These are phyloP conservation scores for Pseudoperonospora humuli DNA, from an alignment of 352 stramenopile genomes.

Conservation along the genomic window DNA sequence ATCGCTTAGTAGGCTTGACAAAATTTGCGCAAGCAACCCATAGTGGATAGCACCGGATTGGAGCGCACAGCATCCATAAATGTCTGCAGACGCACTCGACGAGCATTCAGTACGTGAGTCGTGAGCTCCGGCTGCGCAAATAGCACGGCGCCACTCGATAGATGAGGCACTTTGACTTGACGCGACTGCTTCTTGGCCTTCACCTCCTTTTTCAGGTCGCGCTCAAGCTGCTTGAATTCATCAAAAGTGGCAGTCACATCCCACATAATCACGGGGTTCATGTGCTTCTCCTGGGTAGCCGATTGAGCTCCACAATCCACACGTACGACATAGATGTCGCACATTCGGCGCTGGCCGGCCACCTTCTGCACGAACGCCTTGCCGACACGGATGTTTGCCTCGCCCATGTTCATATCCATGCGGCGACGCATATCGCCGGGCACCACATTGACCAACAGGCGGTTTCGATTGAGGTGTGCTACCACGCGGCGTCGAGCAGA, in stretches of 20 bases:
- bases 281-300: conserved; percentile 51
- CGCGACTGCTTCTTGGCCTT: conserved; percentile 43
- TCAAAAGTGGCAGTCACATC: conserved; percentile 69
- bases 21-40: conserved; percentile 58
- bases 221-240: conserved; percentile 70
- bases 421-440: conserved; percentile 45
- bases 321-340: conserved; percentile 69
- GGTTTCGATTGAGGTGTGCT: conserved; percentile 30
- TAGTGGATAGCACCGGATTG: conserved; percentile 36
- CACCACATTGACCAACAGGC: conserved; percentile 47
- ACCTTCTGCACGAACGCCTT: conserved; percentile 55
- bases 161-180: conserved; percentile 42
- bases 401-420: conserved; percentile 37
- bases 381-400: conserved; percentile 64
- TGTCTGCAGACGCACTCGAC: conserved; percentile 44
- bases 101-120: conserved; percentile 55
- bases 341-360: conserved; percentile 26
- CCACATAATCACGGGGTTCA: conserved; percentile 83
- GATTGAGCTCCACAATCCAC: conserved; percentile 49
- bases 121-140: conserved; percentile 66
- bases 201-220: conserved; percentile 55
- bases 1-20: conserved; percentile 56
- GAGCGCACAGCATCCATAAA: conserved; percentile 50
- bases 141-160: conserved; percentile 54
- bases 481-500: conserved; percentile 40